Percentiles rank a stretch among this genome's conserved stretches.
These are phyloP conservation scores for Zizania latifolia DNA, from an alignment of 176 grass and related monocot species.

Conservation along the genomic window DNA sequence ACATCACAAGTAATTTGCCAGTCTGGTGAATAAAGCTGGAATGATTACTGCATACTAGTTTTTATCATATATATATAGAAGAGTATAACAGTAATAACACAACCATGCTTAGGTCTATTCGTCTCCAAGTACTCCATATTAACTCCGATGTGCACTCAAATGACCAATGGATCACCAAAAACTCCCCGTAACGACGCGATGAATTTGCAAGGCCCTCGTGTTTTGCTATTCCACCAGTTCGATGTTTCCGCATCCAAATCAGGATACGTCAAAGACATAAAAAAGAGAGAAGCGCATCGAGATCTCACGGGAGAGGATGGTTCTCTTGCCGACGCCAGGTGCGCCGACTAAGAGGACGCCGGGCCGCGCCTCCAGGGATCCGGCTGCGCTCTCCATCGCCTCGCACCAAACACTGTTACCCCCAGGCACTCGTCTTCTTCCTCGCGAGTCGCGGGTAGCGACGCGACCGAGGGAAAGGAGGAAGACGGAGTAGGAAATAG, in stretches of 20 bases:
- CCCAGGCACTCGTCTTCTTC: background rate
- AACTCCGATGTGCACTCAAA: background rate
- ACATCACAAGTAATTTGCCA: background rate
- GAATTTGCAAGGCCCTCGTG: background rate
- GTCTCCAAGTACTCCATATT: background rate
- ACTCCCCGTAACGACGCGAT: background rate
- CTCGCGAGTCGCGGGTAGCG: constrained; percentile 24
- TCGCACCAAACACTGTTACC: constrained; percentile 18
- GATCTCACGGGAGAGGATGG: constrained; percentile 74
- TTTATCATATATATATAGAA: background rate
- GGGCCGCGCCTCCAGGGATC: constrained; percentile 65
- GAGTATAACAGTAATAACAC: background rate
- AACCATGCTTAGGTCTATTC: background rate
- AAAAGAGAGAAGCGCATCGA: background rate
- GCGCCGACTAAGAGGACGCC: constrained; percentile 72
- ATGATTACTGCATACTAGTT: background rate
- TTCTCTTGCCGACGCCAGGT: constrained; percentile 83
- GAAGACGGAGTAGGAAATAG: background rate
- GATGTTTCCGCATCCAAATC: constrained; percentile 1
- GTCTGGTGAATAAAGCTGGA: background rate
- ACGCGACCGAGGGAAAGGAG: background rate
- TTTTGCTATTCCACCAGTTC: background rate
- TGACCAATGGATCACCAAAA: background rate
- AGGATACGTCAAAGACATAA: background rate
- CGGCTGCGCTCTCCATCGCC: constrained; percentile 27